phyloP scores from a whole-genome alignment of 2,329 filamentous ascomycete species.

The Uncinocarpus reesii region DNA sequence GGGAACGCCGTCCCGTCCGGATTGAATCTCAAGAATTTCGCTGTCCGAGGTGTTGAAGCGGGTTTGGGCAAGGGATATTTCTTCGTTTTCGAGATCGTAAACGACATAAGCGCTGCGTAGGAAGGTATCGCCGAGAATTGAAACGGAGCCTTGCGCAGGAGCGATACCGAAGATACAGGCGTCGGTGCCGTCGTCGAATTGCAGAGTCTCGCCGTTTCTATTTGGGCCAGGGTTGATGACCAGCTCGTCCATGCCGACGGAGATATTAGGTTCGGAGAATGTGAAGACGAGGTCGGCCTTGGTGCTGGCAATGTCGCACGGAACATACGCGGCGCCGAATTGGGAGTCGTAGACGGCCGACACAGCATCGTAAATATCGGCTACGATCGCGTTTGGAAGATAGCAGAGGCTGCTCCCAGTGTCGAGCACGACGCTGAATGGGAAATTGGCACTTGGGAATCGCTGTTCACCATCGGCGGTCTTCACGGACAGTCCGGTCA shows the following conservation, averaged over 20 bases:
- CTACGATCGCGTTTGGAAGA: constrained; percentile 45
- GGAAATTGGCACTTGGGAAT: constrained; percentile 15
- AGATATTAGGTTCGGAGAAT: constrained; percentile 45
- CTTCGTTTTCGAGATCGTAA: constrained; percentile 61
- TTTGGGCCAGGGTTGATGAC: constrained; percentile 48
- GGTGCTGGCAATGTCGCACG: constrained; percentile 41
- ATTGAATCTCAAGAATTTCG: constrained; percentile 45
- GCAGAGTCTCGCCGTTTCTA: constrained; percentile 39
- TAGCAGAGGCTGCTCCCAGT: constrained; percentile 59
- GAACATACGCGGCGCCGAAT: constrained; percentile 43
- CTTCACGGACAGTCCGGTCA: constrained; percentile 48
- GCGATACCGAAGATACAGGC: constrained; percentile 60
- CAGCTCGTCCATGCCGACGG: constrained; percentile 48
- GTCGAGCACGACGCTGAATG: constrained; percentile 58
- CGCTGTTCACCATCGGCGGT: constrained; percentile 16
- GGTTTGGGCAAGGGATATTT: constrained; percentile 60
- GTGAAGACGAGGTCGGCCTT: constrained; percentile 44
- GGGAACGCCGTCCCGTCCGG: constrained; percentile 40
- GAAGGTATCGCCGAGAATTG: constrained; percentile 64
- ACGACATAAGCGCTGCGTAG: constrained; percentile 65
- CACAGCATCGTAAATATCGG: constrained; percentile 49
- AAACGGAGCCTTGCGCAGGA: constrained; percentile 46
- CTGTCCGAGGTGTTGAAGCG: constrained; percentile 46
- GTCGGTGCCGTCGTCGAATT: constrained; percentile 44
- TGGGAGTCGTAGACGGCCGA: constrained; percentile 48